A percentile compares a stretch with the other conserved stretches of the same genome.
These are phyloP conservation scores for Periconia sp. DNA, from an alignment of 2,329 filamentous ascomycete genomes.

Conservation along the genomic window DNA sequence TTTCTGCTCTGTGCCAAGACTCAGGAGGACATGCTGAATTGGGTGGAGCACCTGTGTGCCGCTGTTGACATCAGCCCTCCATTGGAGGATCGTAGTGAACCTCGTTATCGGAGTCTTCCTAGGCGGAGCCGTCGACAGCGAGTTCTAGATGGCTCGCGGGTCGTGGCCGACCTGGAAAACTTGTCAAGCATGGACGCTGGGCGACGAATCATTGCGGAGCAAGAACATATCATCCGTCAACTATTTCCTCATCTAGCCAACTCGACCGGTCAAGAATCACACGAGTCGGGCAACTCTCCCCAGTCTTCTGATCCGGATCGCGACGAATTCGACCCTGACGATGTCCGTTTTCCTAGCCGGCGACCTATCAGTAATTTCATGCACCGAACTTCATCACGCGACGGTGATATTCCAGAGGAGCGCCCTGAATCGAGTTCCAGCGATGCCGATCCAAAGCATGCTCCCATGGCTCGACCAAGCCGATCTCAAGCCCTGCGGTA, in stretches of 20 bases:
- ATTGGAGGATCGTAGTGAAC: slow-evolving; percentile 68
- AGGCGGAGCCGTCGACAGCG: slow-evolving; percentile 48
- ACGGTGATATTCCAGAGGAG: slow-evolving; percentile 24
- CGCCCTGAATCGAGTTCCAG: slow-evolving; percentile 20
- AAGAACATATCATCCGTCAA: slow-evolving; percentile 55
- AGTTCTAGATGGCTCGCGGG: slow-evolving; percentile 36
- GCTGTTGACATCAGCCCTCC: slow-evolving; percentile 74
- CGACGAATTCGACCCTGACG: slow-evolving; percentile 47
- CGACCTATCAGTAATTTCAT: slow-evolving; percentile 18
- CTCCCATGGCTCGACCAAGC: slow-evolving; percentile 37
- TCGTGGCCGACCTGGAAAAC: slow-evolving; percentile 41
- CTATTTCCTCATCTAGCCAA: slow-evolving; percentile 53
- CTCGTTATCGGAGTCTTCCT: slow-evolving; percentile 55
- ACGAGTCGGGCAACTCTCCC: slow-evolving; percentile 14
- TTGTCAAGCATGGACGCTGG: slow-evolving; percentile 37
- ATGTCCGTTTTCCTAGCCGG: slow-evolving; percentile 42
- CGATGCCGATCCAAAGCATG: slow-evolving; percentile 37
- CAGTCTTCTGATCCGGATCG: slow-evolving; percentile 34
- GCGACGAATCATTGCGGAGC: slow-evolving; percentile 52
- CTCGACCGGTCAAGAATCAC: slow-evolving; percentile 10
- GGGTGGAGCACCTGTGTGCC: slow-evolving; percentile 71
- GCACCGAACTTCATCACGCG: slow-evolving; percentile 21
- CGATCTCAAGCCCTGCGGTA: slow-evolving; percentile 51
- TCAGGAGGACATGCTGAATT: slow-evolving; percentile 69
- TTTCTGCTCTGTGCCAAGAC: slow-evolving; percentile 72